A percentile compares a stretch with the other conserved stretches of the same genome.
Conservation (phyloP, 768 basidiomycete genomes). For the Mrakia blollopis region DNA sequence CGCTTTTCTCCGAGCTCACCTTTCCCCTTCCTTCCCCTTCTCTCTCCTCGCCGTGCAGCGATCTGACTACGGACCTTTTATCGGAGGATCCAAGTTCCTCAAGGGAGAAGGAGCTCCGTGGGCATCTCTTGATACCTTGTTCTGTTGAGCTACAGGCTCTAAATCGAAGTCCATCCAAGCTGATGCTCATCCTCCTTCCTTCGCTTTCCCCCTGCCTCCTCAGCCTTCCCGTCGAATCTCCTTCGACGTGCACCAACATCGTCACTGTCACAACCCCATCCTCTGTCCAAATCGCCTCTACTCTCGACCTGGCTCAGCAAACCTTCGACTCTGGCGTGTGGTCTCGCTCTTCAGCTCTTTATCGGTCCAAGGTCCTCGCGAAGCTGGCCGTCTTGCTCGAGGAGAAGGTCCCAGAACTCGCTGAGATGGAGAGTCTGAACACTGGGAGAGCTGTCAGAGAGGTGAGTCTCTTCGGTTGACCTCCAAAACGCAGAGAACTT, state of each 20-base stretch:
- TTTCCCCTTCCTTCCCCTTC: neutral
- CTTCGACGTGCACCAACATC: constrained; percentile 4
- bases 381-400: constrained; percentile 62
- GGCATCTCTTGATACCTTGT: neutral
- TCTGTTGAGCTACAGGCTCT: no score
- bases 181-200: neutral
- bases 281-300: neutral
- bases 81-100: constrained; percentile 8
- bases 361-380: constrained; percentile 62
- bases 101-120: constrained; percentile 7
- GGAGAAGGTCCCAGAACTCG: constrained; percentile 56
- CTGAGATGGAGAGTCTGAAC: constrained; percentile 64
- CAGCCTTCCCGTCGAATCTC: constrained; percentile 21
- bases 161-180: neutral
- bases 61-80: constrained; percentile 23
- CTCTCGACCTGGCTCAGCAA: constrained; percentile 50
- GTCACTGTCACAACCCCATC: constrained; percentile 11
- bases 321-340: constrained; percentile 64
- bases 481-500: neutral
- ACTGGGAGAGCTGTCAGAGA: constrained; percentile 51
- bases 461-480: neutral
- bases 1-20: constrained; percentile 9
- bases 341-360: constrained; percentile 58
- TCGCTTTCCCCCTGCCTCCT: no score
- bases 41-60: constrained; percentile 11